A percentile compares a stretch with the other conserved stretches of the same genome.
These are phyloP conservation scores for Vitis riparia DNA, from an alignment of 164 flowering plant genomes.

Conservation along the genomic window DNA sequence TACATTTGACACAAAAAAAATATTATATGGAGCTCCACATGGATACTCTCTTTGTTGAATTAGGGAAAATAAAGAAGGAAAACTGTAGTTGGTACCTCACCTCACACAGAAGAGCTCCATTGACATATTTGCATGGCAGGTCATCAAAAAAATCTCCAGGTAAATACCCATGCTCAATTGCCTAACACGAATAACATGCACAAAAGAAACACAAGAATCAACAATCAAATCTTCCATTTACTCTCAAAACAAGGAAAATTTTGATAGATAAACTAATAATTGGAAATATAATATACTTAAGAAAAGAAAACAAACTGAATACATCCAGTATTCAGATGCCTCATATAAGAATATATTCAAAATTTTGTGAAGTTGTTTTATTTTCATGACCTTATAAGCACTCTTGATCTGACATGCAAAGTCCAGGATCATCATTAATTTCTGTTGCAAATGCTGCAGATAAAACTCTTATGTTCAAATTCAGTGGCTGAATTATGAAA, in stretches of 20 bases:
- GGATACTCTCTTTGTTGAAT: background rate
- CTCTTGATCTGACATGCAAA: too few species aligned
- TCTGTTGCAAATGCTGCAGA: too few species aligned
- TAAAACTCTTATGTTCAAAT: too few species aligned
- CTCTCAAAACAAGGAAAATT: background rate
- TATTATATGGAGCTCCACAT: background rate
- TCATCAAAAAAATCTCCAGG: constrained; percentile 36
- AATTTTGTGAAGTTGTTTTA: too few species aligned
- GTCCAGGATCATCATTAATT: too few species aligned
- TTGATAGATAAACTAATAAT: background rate
- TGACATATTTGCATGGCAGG: constrained; percentile 28
- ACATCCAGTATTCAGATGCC: too few species aligned
- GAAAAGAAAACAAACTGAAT: background rate
- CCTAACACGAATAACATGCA: constrained; percentile 17
- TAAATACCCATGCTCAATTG: constrained; percentile 32
- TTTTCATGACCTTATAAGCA: too few species aligned
- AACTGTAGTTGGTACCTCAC: constrained; percentile 14
- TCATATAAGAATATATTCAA: too few species aligned
- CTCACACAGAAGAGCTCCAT: constrained; percentile 33
- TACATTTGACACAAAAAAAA: background rate
- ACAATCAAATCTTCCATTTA: background rate
- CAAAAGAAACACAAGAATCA: background rate
- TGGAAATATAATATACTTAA: background rate
- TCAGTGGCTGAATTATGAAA: too few species aligned
- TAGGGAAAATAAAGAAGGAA: too few species aligned